These are phyloP conservation scores for Aspergillus piperis DNA, from an alignment of 2,329 filamentous ascomycete species.

Conservation along the genomic window DNA sequence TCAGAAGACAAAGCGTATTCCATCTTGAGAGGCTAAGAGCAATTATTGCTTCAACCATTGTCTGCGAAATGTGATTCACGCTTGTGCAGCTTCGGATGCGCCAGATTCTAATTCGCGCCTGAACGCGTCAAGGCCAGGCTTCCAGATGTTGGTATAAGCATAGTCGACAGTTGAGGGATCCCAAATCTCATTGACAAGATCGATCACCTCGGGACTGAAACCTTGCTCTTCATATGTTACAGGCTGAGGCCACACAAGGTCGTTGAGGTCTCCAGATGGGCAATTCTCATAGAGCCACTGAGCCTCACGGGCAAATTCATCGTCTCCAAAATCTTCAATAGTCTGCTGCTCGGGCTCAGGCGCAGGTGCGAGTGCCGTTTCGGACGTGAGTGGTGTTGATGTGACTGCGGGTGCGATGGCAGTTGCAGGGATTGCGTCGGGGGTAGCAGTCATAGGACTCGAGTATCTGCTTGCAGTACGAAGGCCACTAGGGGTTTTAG, in stretches of 20 bases:
- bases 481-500: slow-evolving; percentile 46
- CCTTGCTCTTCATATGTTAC: slow-evolving; percentile 22
- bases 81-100: not conserved
- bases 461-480: slow-evolving; percentile 37
- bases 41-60: not conserved
- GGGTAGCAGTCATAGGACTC: slow-evolving; percentile 23
- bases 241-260: slow-evolving; percentile 26
- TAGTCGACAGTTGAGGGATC: slow-evolving; percentile 20
- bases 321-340: slow-evolving; percentile 24
- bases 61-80: not conserved
- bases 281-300: slow-evolving; percentile 30
- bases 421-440: slow-evolving; percentile 13
- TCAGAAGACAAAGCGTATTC: not conserved
- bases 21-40: not conserved
- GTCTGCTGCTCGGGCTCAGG: slow-evolving; percentile 1
- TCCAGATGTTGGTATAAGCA: slow-evolving; percentile 17
- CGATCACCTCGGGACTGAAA: slow-evolving; percentile 12
- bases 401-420: not conserved
- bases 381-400: not conserved
- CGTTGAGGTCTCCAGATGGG: slow-evolving; percentile 26
- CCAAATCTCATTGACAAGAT: slow-evolving; percentile 20
- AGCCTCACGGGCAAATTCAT: slow-evolving; percentile 28
- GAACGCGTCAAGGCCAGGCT: slow-evolving; percentile 20
- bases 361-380: not conserved
- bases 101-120: slow-evolving; percentile 5